Conservation (phyloP, 2,329 filamentous ascomycete genomes). For the Parascedosporium putredinis region DNA sequence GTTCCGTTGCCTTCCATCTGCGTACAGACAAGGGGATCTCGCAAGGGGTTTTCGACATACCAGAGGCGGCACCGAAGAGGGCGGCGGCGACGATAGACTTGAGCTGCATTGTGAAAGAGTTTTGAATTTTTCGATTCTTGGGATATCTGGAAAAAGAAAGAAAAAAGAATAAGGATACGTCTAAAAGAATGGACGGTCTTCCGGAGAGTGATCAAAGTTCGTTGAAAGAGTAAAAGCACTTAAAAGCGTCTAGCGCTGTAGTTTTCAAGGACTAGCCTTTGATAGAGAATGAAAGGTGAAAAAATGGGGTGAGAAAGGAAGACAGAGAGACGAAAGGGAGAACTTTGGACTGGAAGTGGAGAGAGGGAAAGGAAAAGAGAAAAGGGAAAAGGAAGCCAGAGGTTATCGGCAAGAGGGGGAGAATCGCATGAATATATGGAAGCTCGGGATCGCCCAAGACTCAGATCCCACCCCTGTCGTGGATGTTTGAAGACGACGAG, state of each 20-base stretch:
- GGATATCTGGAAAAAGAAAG: conserved; percentile 12
- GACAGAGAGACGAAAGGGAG: neutral
- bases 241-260: conserved; percentile 37
- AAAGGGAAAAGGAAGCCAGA: conserved; percentile 20
- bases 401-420: conserved; percentile 13
- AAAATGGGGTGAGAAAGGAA: conserved; percentile 13
- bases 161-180: conserved; percentile 10
- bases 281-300: conserved; percentile 2
- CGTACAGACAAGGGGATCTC: neutral
- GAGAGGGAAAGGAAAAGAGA: conserved; percentile 20
- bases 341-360: conserved; percentile 17
- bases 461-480: conserved; percentile 8
- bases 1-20: neutral
- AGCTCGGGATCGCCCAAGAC: conserved; percentile 10
- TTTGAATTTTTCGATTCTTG: conserved; percentile 8
- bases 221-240: conserved; percentile 6
- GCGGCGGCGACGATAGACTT: conserved; percentile 34
- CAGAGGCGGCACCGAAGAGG: conserved; percentile 35
- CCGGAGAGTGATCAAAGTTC: neutral
- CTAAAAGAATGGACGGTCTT: conserved; percentile 8
- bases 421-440: conserved; percentile 32
- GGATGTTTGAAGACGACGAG: conserved; percentile 8
- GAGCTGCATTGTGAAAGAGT: conserved; percentile 39
- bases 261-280: conserved; percentile 38
- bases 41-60: conserved; percentile 20